Evolutionary conservation across 768 basidiomycete genomes (phyloP).

Genomic region (Suillus ampliporus): DNA sequence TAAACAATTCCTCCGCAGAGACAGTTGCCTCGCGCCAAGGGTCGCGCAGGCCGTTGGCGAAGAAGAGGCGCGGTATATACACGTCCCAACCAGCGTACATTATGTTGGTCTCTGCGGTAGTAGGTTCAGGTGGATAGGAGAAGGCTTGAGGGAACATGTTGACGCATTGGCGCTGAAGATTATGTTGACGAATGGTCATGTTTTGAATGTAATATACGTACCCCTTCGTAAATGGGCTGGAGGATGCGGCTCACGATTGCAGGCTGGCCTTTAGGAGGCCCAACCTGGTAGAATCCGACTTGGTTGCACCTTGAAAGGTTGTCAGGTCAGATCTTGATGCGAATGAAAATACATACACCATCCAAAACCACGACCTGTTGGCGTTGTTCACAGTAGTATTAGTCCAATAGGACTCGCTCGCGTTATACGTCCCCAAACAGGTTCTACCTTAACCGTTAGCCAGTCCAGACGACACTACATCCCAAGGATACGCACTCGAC

Average conservation of each 20-base stretch:
- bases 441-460: constrained; percentile 45
- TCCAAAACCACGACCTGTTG: constrained; percentile 72
- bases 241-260: constrained; percentile 41
- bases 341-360: constrained; percentile 50
- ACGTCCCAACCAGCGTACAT: constrained; percentile 70
- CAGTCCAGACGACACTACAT: not conserved
- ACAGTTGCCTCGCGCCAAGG: constrained; percentile 76
- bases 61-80: constrained; percentile 61
- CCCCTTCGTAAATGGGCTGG: constrained; percentile 35
- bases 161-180: constrained; percentile 66
- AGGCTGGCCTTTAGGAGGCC: constrained; percentile 44
- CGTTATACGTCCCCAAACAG: constrained; percentile 49
- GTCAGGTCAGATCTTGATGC: not conserved
- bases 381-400: constrained; percentile 60
- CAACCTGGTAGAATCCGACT: constrained; percentile 56
- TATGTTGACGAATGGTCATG: not conserved
- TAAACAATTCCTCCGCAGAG: constrained; percentile 55
- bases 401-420: constrained; percentile 51
- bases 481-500: constrained; percentile 48
- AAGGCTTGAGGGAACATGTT: constrained; percentile 70
- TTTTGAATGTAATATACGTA: constrained; percentile 11
- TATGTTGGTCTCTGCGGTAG: constrained; percentile 48
- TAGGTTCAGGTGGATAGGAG: constrained; percentile 49
- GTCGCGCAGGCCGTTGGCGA: constrained; percentile 69
- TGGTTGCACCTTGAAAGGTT: constrained; percentile 61